phyloP scores from a whole-genome alignment of 192 early-diverging fungal species.

The Entophlyctis luteolus region DNA sequence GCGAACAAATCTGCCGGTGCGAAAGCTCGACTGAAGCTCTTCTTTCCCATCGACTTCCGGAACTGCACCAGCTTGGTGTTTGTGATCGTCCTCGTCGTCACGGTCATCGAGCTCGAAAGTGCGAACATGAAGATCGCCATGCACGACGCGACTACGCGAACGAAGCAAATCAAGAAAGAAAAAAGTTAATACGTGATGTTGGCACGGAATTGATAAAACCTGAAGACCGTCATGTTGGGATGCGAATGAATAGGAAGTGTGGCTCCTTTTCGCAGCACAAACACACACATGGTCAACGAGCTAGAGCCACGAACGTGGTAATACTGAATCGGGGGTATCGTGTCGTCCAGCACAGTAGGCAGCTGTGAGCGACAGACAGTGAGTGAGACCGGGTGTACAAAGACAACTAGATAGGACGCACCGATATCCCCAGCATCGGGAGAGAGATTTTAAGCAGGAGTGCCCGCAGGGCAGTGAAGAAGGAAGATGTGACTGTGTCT shows the following conservation, averaged over 20 bases:
- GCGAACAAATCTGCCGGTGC: neutral
- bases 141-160: neutral
- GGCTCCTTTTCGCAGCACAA: slow-evolving; percentile 35
- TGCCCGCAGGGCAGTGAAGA: neutral
- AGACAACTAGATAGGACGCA: neutral
- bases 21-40: neutral
- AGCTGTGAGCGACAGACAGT: neutral
- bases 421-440: neutral
- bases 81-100: neutral
- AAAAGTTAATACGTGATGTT: neutral
- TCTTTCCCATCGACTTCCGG: neutral
- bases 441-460: neutral
- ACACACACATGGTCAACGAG: slow-evolving; percentile 42
- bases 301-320: slow-evolving; percentile 30
- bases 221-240: slow-evolving; percentile 45
- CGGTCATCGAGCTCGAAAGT: slow-evolving; percentile 27
- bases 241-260: slow-evolving; percentile 46
- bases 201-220: slow-evolving; percentile 36
- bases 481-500: neutral
- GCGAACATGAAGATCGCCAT: slow-evolving; percentile 35
- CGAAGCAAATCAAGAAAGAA: neutral
- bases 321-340: slow-evolving; percentile 31
- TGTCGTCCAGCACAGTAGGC: neutral
- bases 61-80: no score
- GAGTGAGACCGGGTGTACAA: neutral